Evolutionary conservation across 768 basidiomycete species (phyloP).

Genomic region (Tulasnella sp.): DNA sequence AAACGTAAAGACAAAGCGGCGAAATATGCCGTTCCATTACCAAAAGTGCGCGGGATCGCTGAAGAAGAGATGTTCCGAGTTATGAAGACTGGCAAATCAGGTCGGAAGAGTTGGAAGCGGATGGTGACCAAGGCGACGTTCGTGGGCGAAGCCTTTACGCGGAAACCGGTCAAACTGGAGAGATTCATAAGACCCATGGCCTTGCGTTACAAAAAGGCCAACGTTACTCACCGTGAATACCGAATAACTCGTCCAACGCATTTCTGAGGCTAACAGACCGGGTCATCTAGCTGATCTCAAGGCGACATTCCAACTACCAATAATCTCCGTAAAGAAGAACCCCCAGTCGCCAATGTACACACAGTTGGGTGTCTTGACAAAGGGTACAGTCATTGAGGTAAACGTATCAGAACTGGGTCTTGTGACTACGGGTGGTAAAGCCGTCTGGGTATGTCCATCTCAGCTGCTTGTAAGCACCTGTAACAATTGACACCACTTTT

Average conservation of each 20-base stretch:
- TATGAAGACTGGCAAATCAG: constrained; percentile 92
- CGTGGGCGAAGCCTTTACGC: constrained; percentile 93
- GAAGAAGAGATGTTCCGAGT: constrained; percentile 99
- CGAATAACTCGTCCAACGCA: constrained; percentile 21
- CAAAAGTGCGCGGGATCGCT: constrained; percentile 93
- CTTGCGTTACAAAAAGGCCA: constrained; percentile 92
- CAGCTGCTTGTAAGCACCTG: neutral
- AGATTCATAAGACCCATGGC: constrained; percentile 97
- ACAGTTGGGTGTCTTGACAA: constrained; percentile 91
- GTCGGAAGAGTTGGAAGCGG: constrained; percentile 94
- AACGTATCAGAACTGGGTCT: constrained; percentile 98
- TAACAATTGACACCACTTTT: neutral
- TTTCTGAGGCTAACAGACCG: neutral
- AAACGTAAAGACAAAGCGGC: constrained; percentile 98
- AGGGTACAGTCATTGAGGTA: constrained; percentile 96
- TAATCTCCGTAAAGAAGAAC: constrained; percentile 97
- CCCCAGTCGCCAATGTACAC: constrained; percentile 98
- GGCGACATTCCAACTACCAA: constrained; percentile 97
- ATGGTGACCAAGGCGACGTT: constrained; percentile 99
- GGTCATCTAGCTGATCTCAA: constrained; percentile 72
- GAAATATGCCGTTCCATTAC: constrained; percentile 91
- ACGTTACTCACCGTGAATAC: constrained; percentile 87
- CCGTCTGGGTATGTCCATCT: constrained; percentile 31
- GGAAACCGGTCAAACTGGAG: constrained; percentile 99
- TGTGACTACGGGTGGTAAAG: constrained; percentile 92